A percentile compares a stretch with the other conserved stretches of the same genome.
These are phyloP conservation scores for Sarocladium oryzae DNA, from an alignment of 2,329 filamentous ascomycete species.

Conservation along the genomic window DNA sequence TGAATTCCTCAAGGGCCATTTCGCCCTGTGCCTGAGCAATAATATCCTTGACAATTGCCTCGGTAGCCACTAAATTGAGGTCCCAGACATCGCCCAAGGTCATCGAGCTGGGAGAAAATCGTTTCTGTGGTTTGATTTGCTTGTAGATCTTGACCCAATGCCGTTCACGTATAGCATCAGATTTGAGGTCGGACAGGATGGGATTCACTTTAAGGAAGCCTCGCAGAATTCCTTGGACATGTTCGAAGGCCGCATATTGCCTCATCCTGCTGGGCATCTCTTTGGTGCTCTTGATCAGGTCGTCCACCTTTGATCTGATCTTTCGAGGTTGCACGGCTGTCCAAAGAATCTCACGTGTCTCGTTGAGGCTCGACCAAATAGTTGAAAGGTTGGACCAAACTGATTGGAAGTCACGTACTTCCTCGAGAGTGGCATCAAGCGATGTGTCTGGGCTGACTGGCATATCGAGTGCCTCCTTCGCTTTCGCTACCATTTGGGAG, in stretches of 20 bases:
- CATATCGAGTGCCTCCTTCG: conserved; percentile 92
- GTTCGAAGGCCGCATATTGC: conserved; percentile 99
- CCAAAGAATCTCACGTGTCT: conserved; percentile 89
- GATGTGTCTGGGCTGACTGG: conserved; percentile 72
- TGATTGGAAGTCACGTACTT: conserved; percentile 97
- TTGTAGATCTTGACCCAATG: conserved; percentile 99
- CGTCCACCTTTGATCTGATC: conserved; percentile 80
- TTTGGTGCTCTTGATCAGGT: conserved; percentile 94
- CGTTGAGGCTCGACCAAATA: conserved; percentile 94
- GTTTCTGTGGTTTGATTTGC: conserved; percentile 81
- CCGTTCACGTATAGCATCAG: conserved; percentile 89
- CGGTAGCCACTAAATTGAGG: conserved; percentile 80
- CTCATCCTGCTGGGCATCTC: conserved; percentile 99
- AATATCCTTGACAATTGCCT: conserved; percentile 83
- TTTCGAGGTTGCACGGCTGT: conserved; percentile 93
- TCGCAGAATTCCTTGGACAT: conserved; percentile 86
- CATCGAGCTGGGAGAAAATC: conserved; percentile 90
- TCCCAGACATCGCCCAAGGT: conserved; percentile 99
- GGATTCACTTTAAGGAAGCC: conserved; percentile 87
- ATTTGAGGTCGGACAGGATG: conserved; percentile 84
- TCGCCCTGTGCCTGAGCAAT: conserved; percentile 95
- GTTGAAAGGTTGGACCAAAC: conserved; percentile 95
- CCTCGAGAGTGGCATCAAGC: conserved; percentile 82
- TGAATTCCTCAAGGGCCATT: conserved; percentile 95
- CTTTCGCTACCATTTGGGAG: conserved; percentile 88